Evolutionary conservation across 192 early-diverging fungal species (phyloP).

Genomic region (Coemansia sp.): DNA sequence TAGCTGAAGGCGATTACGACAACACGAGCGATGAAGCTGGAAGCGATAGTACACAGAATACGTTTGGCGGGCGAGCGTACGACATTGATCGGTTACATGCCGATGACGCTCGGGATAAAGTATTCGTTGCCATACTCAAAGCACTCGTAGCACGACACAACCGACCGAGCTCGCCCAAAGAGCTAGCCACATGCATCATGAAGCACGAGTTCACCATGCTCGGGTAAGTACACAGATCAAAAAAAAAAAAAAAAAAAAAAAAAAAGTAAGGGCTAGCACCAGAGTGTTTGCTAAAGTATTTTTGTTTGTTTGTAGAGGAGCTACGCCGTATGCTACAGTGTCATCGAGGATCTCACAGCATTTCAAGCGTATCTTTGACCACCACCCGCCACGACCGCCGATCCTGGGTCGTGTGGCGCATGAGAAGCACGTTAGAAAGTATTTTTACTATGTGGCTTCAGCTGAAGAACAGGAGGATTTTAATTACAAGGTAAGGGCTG

Average conservation of each 20-base stretch:
- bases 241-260: slow-evolving; percentile 32
- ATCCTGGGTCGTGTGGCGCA: slow-evolving; percentile 69
- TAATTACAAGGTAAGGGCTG: slow-evolving; percentile 33
- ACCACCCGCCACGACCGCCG: slow-evolving; percentile 69
- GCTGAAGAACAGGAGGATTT: slow-evolving; percentile 48
- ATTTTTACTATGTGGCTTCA: slow-evolving; percentile 73
- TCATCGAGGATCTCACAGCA: slow-evolving; percentile 88
- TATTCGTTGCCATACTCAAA: slow-evolving; percentile 84
- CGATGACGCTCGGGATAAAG: slow-evolving; percentile 79
- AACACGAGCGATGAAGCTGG: slow-evolving; percentile 13
- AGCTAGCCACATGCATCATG: slow-evolving; percentile 75
- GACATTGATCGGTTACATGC: slow-evolving; percentile 61
- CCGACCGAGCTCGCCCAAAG: slow-evolving; percentile 77
- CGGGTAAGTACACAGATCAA: slow-evolving; percentile 54
- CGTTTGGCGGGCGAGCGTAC: slow-evolving; percentile 39
- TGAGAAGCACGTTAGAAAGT: slow-evolving; percentile 67
- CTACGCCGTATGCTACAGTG: slow-evolving; percentile 85
- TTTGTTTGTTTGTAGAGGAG: slow-evolving; percentile 64
- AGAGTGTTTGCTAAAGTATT: too few species aligned
- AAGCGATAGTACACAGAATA: slow-evolving; percentile 41
- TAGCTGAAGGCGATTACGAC: slow-evolving; percentile 23
- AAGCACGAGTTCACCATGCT: slow-evolving; percentile 74
- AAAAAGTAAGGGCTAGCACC: too few species aligned
- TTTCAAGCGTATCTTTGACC: slow-evolving; percentile 77
- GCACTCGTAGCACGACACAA: slow-evolving; percentile 73